These are phyloP conservation scores for Neurospora africana DNA, from an alignment of 495 filamentous ascomycete genomes.

Conservation along the genomic window DNA sequence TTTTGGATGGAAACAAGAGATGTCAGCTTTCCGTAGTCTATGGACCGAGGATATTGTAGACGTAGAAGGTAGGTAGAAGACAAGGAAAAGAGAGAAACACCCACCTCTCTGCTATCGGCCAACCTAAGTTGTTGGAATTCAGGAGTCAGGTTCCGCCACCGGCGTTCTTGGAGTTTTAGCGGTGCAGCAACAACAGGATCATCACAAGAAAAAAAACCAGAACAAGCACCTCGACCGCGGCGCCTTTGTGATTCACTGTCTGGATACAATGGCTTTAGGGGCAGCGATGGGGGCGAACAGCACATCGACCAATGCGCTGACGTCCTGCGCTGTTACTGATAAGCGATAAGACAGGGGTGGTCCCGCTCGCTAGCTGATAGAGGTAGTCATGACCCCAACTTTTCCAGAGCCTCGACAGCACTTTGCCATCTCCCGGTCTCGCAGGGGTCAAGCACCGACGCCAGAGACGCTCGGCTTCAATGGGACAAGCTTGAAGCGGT, in stretches of 20 bases:
- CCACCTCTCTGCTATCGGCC: background rate
- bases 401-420: background rate
- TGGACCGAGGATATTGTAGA: background rate
- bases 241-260: background rate
- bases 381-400: background rate
- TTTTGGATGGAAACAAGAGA: background rate
- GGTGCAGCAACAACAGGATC: background rate
- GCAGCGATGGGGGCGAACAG: background rate
- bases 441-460: background rate
- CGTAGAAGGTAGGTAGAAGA: background rate
- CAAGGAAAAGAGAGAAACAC: background rate
- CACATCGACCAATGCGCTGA: background rate
- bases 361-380: background rate
- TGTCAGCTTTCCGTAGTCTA: background rate
- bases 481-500: background rate
- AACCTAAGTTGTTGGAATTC: background rate
- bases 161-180: background rate
- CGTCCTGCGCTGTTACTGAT: background rate
- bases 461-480: background rate
- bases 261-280: background rate
- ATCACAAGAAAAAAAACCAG: background rate
- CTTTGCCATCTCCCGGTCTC: background rate
- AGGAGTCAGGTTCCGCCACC: background rate
- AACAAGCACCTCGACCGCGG: background rate
- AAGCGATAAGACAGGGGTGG: background rate